Conservation (phyloP, 1,284 basidiomycete genomes). For the Mrakiaceae sp. region DNA sequence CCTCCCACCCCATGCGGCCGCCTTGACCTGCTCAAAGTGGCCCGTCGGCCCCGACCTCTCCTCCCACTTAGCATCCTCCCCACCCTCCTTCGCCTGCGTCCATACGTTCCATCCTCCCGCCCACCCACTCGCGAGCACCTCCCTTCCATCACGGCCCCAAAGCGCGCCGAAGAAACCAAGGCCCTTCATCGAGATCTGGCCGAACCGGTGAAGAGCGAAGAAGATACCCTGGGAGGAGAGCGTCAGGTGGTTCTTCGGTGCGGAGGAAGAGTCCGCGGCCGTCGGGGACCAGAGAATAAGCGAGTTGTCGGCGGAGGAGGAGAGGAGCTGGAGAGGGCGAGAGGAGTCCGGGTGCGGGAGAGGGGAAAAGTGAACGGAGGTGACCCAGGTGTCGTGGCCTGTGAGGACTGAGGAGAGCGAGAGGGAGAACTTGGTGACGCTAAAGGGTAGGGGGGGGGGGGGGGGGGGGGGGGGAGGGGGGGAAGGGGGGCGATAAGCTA, state of each 20-base stretch:
- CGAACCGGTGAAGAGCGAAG: slow-evolving; percentile 80
- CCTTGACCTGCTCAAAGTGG: slow-evolving; percentile 64
- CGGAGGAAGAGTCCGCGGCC: slow-evolving; percentile 40
- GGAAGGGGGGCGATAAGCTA: not conserved
- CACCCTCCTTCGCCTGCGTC: slow-evolving; percentile 32
- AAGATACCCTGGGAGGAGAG: slow-evolving; percentile 54
- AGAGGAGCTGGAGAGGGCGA: slow-evolving; percentile 50
- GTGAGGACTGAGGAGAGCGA: slow-evolving; percentile 55
- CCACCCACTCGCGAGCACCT: slow-evolving; percentile 79
- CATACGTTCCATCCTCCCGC: slow-evolving; percentile 82
- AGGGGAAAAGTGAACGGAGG: slow-evolving; percentile 68
- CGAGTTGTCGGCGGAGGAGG: slow-evolving; percentile 84
- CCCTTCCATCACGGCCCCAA: slow-evolving; percentile 50
- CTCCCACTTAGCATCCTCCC: slow-evolving; percentile 48
- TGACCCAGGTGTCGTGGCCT: slow-evolving; percentile 86
- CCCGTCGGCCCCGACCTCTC: slow-evolving; percentile 68
- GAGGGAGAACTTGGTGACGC: slow-evolving; percentile 13
- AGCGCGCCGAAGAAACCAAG: slow-evolving; percentile 80
- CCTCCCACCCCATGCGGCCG: slow-evolving; percentile 68
- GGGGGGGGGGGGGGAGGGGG: too few species aligned
- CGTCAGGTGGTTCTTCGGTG: slow-evolving; percentile 20
- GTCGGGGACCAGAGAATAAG: slow-evolving; percentile 68
- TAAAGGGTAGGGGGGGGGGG: not conserved
- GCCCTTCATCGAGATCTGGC: slow-evolving; percentile 77
- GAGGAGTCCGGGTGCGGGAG: slow-evolving; percentile 21